These are phyloP conservation scores for Funneliformis caledonium DNA, from an alignment of 371 early-diverging fungal species.

Conservation along the genomic window DNA sequence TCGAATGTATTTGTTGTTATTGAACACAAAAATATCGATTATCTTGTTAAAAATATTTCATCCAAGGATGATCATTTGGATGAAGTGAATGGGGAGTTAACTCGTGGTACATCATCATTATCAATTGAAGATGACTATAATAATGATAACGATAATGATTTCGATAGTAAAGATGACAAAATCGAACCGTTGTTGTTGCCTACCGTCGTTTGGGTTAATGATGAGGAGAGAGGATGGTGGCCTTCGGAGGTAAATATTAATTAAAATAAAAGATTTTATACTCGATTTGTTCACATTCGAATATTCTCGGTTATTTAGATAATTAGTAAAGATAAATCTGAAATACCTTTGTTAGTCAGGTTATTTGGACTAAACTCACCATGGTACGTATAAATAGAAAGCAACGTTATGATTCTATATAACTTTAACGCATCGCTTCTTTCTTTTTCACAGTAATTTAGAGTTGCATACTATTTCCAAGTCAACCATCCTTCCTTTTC, in stretches of 20 bases:
- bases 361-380: not conserved
- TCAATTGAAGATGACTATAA: no score
- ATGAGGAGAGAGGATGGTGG: conserved; percentile 22
- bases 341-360: not conserved
- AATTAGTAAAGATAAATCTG: conserved; percentile 17
- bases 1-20: no score
- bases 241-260: conserved; percentile 13
- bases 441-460: not conserved
- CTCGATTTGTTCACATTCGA: not conserved
- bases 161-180: not conserved
- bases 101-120: no score
- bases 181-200: not conserved
- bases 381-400: not conserved
- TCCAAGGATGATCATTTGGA: no score
- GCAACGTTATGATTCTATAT: not conserved
- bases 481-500: conserved; percentile 6
- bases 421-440: not conserved
- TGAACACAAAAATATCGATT: no score
- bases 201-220: conserved; percentile 11
- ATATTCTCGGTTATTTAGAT: not conserved
- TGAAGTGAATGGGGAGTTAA: no score
- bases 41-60: no score
- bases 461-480: not conserved
- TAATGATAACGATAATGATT: no score
- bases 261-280: not conserved